Base-by-base conservation (phyloP, 2,329 filamentous ascomycete genomes). In the Aureobasidium sp. region DNA sequence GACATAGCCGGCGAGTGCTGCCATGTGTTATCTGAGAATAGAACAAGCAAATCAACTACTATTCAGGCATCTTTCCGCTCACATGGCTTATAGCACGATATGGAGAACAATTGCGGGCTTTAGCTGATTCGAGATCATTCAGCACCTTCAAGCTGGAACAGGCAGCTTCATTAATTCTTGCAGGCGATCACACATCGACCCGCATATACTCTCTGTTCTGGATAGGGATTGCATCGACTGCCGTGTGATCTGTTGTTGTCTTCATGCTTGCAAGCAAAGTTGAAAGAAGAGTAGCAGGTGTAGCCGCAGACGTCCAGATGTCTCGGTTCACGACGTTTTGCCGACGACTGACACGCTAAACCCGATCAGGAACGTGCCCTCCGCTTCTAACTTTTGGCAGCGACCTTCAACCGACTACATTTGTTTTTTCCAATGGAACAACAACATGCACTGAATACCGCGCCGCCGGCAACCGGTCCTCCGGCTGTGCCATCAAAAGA, bases 391-490 rank as follows among this genome's bases (percentile, higher is more conserved):
- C 44, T 59, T 59, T 49, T 48, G 42, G 55, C 42, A 37, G 20
- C 56, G 44, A 37, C n/a, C 56, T 29, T 17, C 41, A 17, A 11
- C 15, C 29, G 3, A 12, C 31, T 6, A 17, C 44, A 27, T 29
- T 22, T 25, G 42, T 29, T 55, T 22, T 49, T 49, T 59, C 69
- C 67, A 62, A 72, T 72, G 70, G 71, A 72, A 48, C 73, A 77
- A 65, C 66, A 68, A 48, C 73, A 77, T 74, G 73, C 64, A 49
- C 15, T 65, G 22, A 31, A 47, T 47, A 34, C 63, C 42, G 29
- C 70, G 63, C 68, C 70, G 34, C 47, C 64, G 64, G 64, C 65
- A 27, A 47, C 67, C 60, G 68, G 49, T 15, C 15, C 52, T 25
- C 27, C 29, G 20, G 31, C 61, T 17, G 55, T 12, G n/a, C 45